Evolutionary conservation across 768 basidiomycete species (phyloP).

Genomic region (Hebeloma cylindrosporum): DNA sequence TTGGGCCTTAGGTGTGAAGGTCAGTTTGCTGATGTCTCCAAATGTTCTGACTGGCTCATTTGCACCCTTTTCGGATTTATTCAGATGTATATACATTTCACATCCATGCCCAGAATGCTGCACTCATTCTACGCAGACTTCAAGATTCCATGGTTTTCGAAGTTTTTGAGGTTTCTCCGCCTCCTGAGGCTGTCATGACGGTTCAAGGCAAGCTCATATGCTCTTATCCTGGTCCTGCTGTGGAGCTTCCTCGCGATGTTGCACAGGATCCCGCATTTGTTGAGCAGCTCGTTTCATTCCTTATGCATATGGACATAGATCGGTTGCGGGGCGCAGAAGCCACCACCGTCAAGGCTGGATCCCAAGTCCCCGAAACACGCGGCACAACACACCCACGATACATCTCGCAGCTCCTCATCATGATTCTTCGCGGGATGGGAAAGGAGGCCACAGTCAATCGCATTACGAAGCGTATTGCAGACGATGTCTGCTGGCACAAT

Average conservation of each 20-base stretch:
- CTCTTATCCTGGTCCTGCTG: conserved; percentile 47
- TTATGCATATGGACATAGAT: conserved; percentile 37
- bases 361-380: conserved; percentile 34
- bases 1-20: conserved; percentile 12
- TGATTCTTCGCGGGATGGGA: conserved; percentile 44
- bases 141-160: conserved; percentile 37
- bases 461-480: conserved; percentile 45
- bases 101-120: conserved; percentile 49
- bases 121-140: conserved; percentile 37
- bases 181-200: conserved; percentile 34
- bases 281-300: conserved; percentile 37
- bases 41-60: conserved; percentile 1
- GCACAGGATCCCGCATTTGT: conserved; percentile 32
- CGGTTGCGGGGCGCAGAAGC: conserved; percentile 33
- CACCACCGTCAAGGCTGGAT: conserved; percentile 37
- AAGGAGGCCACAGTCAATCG: conserved; percentile 25
- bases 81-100: conserved; percentile 39
- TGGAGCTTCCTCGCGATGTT: conserved; percentile 31
- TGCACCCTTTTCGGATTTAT: too few species aligned
- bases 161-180: conserved; percentile 46
- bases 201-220: conserved; percentile 42
- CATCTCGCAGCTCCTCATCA: conserved; percentile 48
- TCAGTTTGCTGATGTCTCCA: conserved; percentile 4
- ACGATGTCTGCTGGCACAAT: conserved; percentile 45
- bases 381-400: conserved; percentile 45